phyloP scores from a whole-genome alignment of 1,284 basidiomycete species.

The Heterobasidion occidentale region DNA sequence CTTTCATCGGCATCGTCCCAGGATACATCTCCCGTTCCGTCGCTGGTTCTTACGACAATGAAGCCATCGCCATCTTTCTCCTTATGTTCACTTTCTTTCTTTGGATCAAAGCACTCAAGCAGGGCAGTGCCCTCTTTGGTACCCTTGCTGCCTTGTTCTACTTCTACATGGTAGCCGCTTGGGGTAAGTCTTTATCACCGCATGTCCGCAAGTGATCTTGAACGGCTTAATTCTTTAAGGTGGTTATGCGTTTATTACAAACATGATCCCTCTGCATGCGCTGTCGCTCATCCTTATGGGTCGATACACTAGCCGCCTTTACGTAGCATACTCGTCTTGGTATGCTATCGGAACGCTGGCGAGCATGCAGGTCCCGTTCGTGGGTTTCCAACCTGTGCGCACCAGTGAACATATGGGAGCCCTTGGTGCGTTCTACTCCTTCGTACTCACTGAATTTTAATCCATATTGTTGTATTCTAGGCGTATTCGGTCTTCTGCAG shows the following conservation, averaged over 20 bases:
- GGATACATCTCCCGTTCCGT: conserved; percentile 99
- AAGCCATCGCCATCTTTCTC: conserved; percentile 99
- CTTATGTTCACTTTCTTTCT: conserved; percentile 98
- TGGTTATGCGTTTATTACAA: conserved; percentile 99
- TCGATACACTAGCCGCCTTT: conserved; percentile 88
- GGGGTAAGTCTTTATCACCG: conserved; percentile 56
- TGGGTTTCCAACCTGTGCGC: conserved; percentile 96
- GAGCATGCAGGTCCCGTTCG: conserved; percentile 99
- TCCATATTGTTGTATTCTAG: conserved; percentile 26
- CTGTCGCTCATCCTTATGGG: conserved; percentile 95
- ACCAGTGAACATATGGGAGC: conserved; percentile 99
- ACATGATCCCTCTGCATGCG: conserved; percentile 98
- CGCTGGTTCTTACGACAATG: conserved; percentile 99
- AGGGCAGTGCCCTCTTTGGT: conserved; percentile 89
- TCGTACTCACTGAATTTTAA: conserved; percentile 1
- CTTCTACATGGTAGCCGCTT: conserved; percentile 99
- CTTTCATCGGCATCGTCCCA: conserved; percentile 97
- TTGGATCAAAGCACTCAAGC: conserved; percentile 97
- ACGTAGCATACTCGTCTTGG: conserved; percentile 95
- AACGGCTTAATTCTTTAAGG: conserved; percentile 30
- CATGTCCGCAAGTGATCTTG: neutral
- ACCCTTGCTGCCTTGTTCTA: conserved; percentile 93
- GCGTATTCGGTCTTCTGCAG: conserved; percentile 94
- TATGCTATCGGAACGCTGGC: conserved; percentile 96
- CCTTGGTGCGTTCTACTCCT: conserved; percentile 47